Evolutionary conservation across 2,329 filamentous ascomycete genomes (phyloP), one percentile per base, ranked within the genome.

Genomic region (Epichloe coenophiala): DNA sequence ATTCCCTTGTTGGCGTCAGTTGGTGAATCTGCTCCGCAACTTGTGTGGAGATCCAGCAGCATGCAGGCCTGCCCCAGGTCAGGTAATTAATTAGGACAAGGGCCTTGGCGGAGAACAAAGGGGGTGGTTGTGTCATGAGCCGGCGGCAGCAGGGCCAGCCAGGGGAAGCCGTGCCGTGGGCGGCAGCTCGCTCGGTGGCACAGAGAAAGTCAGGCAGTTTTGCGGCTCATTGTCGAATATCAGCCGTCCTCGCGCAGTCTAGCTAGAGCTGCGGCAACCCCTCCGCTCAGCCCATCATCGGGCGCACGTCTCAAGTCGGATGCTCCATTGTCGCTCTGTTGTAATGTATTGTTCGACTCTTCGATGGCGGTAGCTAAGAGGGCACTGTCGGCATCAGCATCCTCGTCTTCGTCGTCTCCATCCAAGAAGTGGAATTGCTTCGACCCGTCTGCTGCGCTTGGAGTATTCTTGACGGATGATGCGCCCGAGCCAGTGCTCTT

Each of bases 201-300:
- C 23, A 45, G 19, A 39, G n/a, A 21, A 13, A 13, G 13, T 17
- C 38, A 27, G 36, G 41, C 42, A 52, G 42, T 47, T 52, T 42
- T 52, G 43, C 47, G 42, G 51, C 50, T 43, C 21, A 45, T 48
- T 48, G 23, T 19, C 21, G 0, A 2, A 7, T 3, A 37, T 48
- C 54, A 65, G 44, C 59, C 61, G 13, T 56, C 57, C 50, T 80
- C 68, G 50, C 79, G 69, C 23, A 84, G 63, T 55, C 68, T 80
- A 6, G 79, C 79, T 53, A 84, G 60, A 15, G 81, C 81, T 35
- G 77, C 78, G 44, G 80, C 78, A 45, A 84, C 66, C 2, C 81
- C 79, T 43, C 72, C 77, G 53, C 72, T 73, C 5, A 84, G 64
- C 35, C 72, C 64, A 5, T 40, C 42, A 12, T 46, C 46, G 6